Conservation (phyloP, 1,284 basidiomycete species). For the Fomitopsis schrenkii region DNA sequence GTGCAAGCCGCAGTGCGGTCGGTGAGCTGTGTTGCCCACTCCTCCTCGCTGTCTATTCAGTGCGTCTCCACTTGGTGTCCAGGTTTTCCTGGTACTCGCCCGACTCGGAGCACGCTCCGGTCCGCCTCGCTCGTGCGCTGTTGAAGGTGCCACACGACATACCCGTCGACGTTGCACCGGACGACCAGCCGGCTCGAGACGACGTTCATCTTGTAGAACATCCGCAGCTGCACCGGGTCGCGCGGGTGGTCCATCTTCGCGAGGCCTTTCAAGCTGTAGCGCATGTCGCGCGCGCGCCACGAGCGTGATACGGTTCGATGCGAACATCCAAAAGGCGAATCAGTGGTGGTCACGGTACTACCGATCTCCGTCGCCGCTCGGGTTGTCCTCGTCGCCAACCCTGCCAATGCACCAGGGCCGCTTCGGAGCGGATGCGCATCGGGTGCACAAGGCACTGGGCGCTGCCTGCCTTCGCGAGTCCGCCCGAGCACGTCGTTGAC, state of each 20-base stretch:
- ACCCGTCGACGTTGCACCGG: constrained; percentile 21
- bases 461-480: constrained; percentile 16
- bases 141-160: constrained; percentile 17
- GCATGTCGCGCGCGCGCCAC: constrained; percentile 6
- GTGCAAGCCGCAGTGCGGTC: constrained; percentile 5
- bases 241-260: neutral
- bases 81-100: constrained; percentile 22
- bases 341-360: constrained; percentile 26
- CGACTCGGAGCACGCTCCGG: constrained; percentile 15
- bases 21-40: no score
- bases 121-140: constrained; percentile 12
- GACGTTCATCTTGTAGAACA: constrained; percentile 23
- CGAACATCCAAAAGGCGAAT: constrained; percentile 29
- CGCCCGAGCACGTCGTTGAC: constrained; percentile 21
- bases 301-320: constrained; percentile 23
- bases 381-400: constrained; percentile 18
- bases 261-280: no score
- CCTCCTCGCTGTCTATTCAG: no score
- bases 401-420: constrained; percentile 24
- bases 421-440: constrained; percentile 20
- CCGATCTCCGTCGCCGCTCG: constrained; percentile 21
- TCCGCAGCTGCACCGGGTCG: constrained; percentile 15
- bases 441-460: constrained; percentile 18
- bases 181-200: constrained; percentile 19
- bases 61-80: constrained; percentile 16